Conservation (phyloP, 768 basidiomycete species). For the Mycena metata region DNA sequence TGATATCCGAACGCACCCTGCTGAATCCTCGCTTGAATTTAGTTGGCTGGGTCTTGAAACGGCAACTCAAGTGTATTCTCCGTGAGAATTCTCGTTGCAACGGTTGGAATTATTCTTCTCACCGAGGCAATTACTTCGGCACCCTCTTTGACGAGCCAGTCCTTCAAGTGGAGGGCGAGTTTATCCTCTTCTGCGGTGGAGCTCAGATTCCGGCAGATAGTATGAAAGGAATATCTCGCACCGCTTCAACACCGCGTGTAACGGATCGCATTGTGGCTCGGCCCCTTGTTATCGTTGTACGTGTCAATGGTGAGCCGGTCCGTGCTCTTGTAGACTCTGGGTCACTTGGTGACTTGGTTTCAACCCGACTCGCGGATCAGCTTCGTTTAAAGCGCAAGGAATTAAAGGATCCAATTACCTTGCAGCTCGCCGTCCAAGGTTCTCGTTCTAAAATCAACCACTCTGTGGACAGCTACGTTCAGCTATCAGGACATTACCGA, state of each 20-base stretch:
- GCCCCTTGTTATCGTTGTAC: no score
- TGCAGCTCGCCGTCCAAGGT: no score
- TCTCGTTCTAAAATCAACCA: no score
- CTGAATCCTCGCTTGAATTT: neutral
- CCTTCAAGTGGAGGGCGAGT: slow-evolving; percentile 1
- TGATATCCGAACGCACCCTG: neutral
- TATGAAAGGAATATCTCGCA: no score
- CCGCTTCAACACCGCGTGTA: no score
- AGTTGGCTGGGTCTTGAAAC: neutral
- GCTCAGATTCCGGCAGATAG: neutral
- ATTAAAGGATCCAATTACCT: neutral
- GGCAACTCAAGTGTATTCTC: neutral
- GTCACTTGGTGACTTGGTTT: neutral
- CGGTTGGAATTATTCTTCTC: neutral
- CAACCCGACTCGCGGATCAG: neutral
- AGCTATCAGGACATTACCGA: slow-evolving; percentile 30
- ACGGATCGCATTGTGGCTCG: no score
- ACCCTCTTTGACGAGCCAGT: neutral
- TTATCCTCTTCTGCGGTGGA: neutral
- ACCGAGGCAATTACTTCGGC: neutral
- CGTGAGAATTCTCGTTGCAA: neutral
- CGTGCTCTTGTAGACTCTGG: neutral
- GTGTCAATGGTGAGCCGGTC: no score
- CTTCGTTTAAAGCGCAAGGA: neutral
- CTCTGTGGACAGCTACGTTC: slow-evolving; percentile 16